These are phyloP conservation scores for Pilasporangium apinafurcum DNA, from an alignment of 352 stramenopile genomes.

Conservation along the genomic window DNA sequence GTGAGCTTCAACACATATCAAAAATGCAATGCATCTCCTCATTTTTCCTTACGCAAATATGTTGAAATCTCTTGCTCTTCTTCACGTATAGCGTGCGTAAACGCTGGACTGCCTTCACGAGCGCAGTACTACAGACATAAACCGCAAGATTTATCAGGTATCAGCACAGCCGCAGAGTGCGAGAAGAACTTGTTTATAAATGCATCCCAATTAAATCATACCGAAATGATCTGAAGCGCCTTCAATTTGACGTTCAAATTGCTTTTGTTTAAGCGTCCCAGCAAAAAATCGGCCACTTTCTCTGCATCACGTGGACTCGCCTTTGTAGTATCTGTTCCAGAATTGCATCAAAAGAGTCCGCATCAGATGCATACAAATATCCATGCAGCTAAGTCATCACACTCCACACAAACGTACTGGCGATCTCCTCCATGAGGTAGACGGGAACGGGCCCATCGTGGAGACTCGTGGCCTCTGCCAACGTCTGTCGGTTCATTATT, in stretches of 20 bases:
- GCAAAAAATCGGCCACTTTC: slow-evolving; percentile 76
- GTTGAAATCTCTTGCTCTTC: slow-evolving; percentile 61
- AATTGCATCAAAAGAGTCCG: no score
- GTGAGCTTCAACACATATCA: slow-evolving; percentile 2
- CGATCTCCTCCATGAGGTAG: slow-evolving; percentile 84
- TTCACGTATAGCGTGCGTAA: slow-evolving; percentile 52
- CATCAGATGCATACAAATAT: slow-evolving; percentile 1
- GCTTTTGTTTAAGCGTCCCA: slow-evolving; percentile 67
- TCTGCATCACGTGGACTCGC: slow-evolving; percentile 56
- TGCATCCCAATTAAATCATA: slow-evolving; percentile 19
- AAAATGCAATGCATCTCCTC: not conserved
- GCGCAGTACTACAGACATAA: slow-evolving; percentile 58
- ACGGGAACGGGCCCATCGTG: slow-evolving; percentile 76
- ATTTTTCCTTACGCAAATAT: slow-evolving; percentile 53
- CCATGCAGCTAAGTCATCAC: slow-evolving; percentile 1
- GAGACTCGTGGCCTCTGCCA: slow-evolving; percentile 78
- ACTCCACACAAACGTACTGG: slow-evolving; percentile 29
- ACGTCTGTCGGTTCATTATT: slow-evolving; percentile 70
- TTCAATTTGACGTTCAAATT: slow-evolving; percentile 86
- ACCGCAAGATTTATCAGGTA: not conserved
- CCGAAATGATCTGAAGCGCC: slow-evolving; percentile 79
- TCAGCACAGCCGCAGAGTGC: not conserved
- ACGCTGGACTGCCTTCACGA: slow-evolving; percentile 54
- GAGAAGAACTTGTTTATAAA: no score
- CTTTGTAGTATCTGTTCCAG: slow-evolving; percentile 58